phyloP scores from a whole-genome alignment of 805 yeast species.

The Teunomyces aglyptinius region DNA sequence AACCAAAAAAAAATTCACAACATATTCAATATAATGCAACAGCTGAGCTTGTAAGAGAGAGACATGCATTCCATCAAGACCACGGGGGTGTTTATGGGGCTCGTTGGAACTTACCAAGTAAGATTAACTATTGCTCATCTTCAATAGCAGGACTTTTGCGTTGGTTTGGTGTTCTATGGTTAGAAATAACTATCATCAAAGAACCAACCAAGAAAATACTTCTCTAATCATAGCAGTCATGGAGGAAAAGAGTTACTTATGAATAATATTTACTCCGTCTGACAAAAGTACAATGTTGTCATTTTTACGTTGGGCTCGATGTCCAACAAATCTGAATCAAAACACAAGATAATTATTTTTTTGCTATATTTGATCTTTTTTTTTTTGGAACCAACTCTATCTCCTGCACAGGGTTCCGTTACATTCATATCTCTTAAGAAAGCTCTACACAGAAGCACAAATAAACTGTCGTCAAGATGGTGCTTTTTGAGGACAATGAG shows the following conservation, averaged over 20 bases:
- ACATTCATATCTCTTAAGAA: neutral
- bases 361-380: neutral
- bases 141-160: no score
- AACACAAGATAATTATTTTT: neutral
- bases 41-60: no score
- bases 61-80: no score
- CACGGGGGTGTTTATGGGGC: no score
- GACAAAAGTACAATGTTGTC: neutral
- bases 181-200: neutral
- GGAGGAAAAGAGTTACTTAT: neutral
- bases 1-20: no score
- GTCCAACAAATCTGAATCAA: neutral
- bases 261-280: neutral
- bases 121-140: no score
- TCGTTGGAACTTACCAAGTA: no score
- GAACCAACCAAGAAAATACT: neutral
- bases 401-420: neutral
- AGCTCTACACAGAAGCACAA: neutral
- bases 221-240: neutral
- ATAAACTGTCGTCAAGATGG: neutral
- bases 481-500: slow-evolving; percentile 16
- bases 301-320: neutral
- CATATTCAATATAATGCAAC: no score
- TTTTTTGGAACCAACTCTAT: neutral
- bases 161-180: no score